Conservation (phyloP, 768 basidiomycete genomes). For the Suillus tomentosus region DNA sequence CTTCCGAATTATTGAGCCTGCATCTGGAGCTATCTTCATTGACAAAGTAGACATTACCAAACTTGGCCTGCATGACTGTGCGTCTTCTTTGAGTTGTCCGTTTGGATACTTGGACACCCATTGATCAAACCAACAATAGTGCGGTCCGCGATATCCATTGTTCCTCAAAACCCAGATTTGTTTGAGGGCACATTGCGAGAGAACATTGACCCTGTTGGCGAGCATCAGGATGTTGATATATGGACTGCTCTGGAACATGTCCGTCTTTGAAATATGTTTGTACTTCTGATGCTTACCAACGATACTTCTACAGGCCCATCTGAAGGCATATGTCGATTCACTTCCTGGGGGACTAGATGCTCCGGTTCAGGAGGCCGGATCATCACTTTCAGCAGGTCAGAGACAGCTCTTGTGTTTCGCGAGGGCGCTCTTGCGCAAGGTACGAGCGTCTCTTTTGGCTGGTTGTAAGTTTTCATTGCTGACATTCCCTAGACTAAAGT, state of each 20-base stretch:
- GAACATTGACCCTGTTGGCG: slow-evolving; percentile 87
- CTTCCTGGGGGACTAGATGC: slow-evolving; percentile 73
- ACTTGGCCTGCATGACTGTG: slow-evolving; percentile 67
- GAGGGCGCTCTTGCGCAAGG: slow-evolving; percentile 77
- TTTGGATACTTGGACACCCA: not conserved
- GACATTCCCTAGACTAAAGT: slow-evolving; percentile 63
- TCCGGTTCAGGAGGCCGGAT: slow-evolving; percentile 73
- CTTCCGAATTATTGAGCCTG: slow-evolving; percentile 77
- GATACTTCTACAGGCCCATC: slow-evolving; percentile 47
- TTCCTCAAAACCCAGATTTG: slow-evolving; percentile 76
- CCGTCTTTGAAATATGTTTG: slow-evolving; percentile 4
- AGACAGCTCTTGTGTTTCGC: slow-evolving; percentile 89
- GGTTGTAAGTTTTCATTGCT: not conserved
- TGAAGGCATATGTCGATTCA: slow-evolving; percentile 68
- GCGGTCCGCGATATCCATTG: slow-evolving; percentile 79
- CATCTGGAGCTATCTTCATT: slow-evolving; percentile 64
- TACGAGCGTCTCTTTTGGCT: slow-evolving; percentile 22
- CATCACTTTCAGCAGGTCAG: slow-evolving; percentile 84
- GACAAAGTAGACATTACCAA: slow-evolving; percentile 77
- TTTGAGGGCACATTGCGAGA: slow-evolving; percentile 78
- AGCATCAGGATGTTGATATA: slow-evolving; percentile 75
- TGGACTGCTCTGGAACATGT: slow-evolving; percentile 84
- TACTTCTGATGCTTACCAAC: not conserved
- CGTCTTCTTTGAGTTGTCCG: slow-evolving; percentile 9
- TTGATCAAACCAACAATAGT: slow-evolving; percentile 36